Evolutionary conservation across 176 grass and related monocot genomes (phyloP).

Genomic region (Melocanna baccifera): DNA sequence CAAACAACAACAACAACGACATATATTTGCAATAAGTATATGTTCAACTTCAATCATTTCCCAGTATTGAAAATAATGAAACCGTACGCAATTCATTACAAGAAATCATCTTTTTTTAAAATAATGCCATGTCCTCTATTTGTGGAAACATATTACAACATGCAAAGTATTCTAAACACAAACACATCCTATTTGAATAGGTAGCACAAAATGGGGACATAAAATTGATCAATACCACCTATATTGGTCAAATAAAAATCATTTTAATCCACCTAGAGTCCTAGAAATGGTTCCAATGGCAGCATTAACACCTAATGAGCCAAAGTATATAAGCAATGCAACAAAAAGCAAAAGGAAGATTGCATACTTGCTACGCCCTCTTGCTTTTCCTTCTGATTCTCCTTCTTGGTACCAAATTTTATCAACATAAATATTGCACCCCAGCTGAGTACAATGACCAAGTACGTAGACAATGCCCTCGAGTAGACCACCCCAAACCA

Average conservation of each 20-base stretch:
- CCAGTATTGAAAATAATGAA: neutral
- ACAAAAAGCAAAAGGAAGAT: too few relatives aligned
- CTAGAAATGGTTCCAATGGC: neutral
- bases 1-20: neutral
- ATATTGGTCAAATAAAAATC: neutral
- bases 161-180: neutral
- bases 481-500: too few relatives aligned
- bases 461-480: too few relatives aligned
- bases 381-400: too few relatives aligned
- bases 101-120: neutral
- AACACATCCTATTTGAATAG: neutral
- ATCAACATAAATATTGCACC: too few relatives aligned
- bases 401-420: too few relatives aligned
- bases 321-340: too few relatives aligned
- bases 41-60: conserved; percentile 6
- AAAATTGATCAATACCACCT: neutral
- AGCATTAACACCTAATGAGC: neutral
- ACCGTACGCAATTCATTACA: neutral
- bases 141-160: neutral
- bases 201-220: neutral
- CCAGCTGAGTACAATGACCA: too few relatives aligned
- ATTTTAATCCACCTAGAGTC: neutral
- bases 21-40: neutral
- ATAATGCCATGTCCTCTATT: neutral
- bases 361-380: too few relatives aligned